Percentiles rank a stretch among this genome's conserved stretches.
Conservation (phyloP, 2,329 filamentous ascomycete species). For the Colletotrichum gloeosporioides region DNA sequence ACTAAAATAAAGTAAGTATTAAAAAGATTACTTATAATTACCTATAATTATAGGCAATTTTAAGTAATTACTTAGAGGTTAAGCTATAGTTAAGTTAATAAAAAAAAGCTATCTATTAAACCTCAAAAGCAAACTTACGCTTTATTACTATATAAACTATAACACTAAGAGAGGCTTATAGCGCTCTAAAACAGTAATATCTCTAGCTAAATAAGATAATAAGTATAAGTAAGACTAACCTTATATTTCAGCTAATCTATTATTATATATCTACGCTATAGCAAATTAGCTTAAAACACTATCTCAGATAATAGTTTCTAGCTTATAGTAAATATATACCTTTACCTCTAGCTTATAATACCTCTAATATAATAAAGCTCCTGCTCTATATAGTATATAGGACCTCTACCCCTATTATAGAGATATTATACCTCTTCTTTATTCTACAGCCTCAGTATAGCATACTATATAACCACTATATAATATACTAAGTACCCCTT, state of each 20-base stretch:
- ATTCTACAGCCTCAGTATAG: too few species aligned
- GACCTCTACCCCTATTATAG: too few species aligned
- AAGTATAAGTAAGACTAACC: background rate
- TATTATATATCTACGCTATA: background rate
- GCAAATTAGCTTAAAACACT: too few species aligned
- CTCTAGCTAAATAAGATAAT: background rate
- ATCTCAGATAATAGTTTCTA: too few species aligned
- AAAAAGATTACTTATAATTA: background rate
- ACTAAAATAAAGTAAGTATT: background rate
- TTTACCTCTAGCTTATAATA: too few species aligned
- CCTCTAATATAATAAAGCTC: too few species aligned
- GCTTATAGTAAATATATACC: too few species aligned
- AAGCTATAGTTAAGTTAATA: background rate
- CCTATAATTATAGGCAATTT: background rate
- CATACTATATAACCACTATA: too few species aligned
- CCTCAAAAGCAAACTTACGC: background rate
- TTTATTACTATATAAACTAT: background rate
- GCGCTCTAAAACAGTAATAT: background rate
- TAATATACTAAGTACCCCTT: too few species aligned
- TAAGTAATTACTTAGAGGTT: background rate
- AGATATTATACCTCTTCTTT: too few species aligned
- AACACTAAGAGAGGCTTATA: background rate
- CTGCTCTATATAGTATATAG: background rate
- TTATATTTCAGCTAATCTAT: background rate
- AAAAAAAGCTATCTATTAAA: background rate